These are phyloP conservation scores for Cicer chorassanicum DNA, from an alignment of 306 rosid species.

Conservation along the genomic window DNA sequence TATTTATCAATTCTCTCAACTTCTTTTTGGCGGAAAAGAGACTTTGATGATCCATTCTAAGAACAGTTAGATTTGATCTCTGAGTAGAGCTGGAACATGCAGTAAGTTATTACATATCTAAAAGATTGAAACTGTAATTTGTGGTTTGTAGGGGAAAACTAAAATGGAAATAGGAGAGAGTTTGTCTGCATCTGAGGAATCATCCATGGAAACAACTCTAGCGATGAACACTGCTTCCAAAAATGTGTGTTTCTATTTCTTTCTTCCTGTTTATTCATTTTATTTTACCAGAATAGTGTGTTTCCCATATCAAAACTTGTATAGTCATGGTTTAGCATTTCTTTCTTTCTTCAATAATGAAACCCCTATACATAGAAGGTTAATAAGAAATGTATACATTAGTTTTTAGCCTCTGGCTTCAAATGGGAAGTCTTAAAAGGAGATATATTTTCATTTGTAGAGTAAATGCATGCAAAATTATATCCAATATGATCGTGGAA, in stretches of 20 bases:
- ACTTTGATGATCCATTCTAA: not conserved
- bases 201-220: not conserved
- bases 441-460: conserved; percentile 7
- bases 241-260: too few relatives aligned
- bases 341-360: not conserved
- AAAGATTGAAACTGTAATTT: not conserved
- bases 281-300: not conserved
- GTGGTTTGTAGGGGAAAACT: conserved; percentile 24
- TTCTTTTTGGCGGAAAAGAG: not conserved
- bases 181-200: not conserved
- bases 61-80: not conserved
- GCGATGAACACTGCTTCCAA: not conserved
- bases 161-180: not conserved
- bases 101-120: not conserved
- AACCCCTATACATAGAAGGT: not conserved
- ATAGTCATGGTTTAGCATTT: too few relatives aligned
- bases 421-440: not conserved
- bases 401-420: not conserved
- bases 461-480: too few relatives aligned
- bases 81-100: not conserved
- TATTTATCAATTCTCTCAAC: too few relatives aligned
- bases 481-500: too few relatives aligned
- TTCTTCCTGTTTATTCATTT: too few relatives aligned
- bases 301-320: not conserved
- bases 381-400: not conserved